Evolutionary conservation across 139 green algal species (phyloP), one percentile per base, ranked within the genome.

Genomic region (Coelastrella sp.): DNA sequence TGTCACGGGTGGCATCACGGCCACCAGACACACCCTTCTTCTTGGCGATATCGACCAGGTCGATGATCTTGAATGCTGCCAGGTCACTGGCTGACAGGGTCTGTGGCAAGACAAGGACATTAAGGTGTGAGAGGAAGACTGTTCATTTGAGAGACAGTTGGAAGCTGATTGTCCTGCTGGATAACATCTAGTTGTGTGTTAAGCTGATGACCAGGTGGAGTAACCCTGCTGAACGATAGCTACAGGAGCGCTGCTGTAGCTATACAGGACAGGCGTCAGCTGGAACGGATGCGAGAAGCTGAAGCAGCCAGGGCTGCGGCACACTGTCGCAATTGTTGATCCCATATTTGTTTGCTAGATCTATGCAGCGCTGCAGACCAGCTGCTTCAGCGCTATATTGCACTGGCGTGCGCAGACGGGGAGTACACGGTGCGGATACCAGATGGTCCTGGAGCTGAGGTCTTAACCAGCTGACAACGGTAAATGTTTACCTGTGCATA

Each of bases 1-100:
- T 84, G 58, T 90, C 85, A 66, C 85, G 85, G 70, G 85, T 90
- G 72, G 73, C 85, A 58, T 90, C 74, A 24, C 85, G 72, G 85
- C 85, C 85, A 15, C 57, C 72, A 19, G 25, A 70, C 8, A 72
- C 72, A 25, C 85, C 85, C 85, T 84, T 90, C 85, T 90, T 90
- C 57, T 14, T 25, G 27, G 49, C 72, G 27, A 90, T 82, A 56
- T 90, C 85, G 8, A 83, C 73, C 57, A 90, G 85, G 57, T 90
- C 85, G 14, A 68, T 73, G 11, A 83, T 84, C 85, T 90, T 90
- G 73, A 90, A 90, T 10, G 49, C 25, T 60, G 85, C n/a, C 56
- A 90, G 85, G 72, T 90, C 73, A 59, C 35, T 27, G 59, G 85
- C 57, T 76, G 49, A 75, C 56, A 90, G 83, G 35, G 27, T 57